A percentile compares a stretch with the other conserved stretches of the same genome.
Evolutionary conservation across 208 protist genomes (phyloP).

Genomic region (Acanthamoeba healyi): DNA sequence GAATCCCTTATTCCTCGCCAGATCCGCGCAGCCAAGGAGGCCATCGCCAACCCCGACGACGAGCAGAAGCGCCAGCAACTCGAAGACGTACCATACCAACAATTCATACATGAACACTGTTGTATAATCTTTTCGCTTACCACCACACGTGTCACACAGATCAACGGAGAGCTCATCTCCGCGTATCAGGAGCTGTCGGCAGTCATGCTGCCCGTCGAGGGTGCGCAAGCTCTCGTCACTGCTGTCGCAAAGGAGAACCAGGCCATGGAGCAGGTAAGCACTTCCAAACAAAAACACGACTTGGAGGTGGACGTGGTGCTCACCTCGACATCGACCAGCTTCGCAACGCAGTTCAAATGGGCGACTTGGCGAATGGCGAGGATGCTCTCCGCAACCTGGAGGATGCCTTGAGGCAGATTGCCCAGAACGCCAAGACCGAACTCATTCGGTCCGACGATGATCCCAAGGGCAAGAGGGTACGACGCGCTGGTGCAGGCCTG

Average conservation of each 20-base stretch:
- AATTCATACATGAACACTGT: too few species aligned
- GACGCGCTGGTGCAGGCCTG: too few species aligned
- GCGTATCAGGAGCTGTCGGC: neutral
- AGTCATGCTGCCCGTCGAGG: neutral
- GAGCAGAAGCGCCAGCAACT: slow-evolving; percentile 12
- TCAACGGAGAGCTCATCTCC: neutral
- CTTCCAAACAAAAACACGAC: too few species aligned
- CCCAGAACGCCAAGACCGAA: neutral
- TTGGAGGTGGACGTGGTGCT: too few species aligned
- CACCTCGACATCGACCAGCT: neutral
- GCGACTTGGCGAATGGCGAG: neutral
- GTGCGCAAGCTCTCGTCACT: neutral
- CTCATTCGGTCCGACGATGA: neutral
- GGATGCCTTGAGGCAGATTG: slow-evolving; percentile 35
- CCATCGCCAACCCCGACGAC: neutral
- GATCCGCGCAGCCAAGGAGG: slow-evolving; percentile 53
- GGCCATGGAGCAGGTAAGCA: neutral
- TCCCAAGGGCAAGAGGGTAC: neutral
- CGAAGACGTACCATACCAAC: neutral
- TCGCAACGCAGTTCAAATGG: neutral
- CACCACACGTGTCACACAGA: neutral
- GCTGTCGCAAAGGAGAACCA: slow-evolving; percentile 31
- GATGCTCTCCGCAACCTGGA: neutral
- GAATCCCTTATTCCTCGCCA: slow-evolving; percentile 19
- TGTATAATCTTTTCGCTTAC: neutral